These are phyloP conservation scores for Penicillium digitatum DNA, from an alignment of 2,329 filamentous ascomycete genomes.

Conservation along the genomic window DNA sequence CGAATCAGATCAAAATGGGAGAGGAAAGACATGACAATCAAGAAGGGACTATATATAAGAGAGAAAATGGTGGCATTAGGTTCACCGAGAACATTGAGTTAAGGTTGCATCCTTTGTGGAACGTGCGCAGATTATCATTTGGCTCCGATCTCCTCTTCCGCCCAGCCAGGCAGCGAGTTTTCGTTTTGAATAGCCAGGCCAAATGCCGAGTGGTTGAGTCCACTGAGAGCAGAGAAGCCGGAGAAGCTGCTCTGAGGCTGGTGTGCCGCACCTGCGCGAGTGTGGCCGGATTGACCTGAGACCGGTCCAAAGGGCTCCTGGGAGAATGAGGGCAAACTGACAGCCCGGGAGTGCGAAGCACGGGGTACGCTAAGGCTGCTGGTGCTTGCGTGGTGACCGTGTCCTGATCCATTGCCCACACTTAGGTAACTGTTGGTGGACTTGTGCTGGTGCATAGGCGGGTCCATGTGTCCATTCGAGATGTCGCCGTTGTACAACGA, in stretches of 20 bases:
- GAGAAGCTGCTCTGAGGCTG: conserved; percentile 53
- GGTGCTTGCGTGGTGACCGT: conserved; percentile 69
- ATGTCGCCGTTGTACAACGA: conserved; percentile 70
- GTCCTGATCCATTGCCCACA: conserved; percentile 55
- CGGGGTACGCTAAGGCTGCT: conserved; percentile 51
- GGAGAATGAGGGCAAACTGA: conserved; percentile 75
- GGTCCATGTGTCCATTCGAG: conserved; percentile 51
- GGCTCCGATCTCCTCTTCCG: conserved; percentile 59
- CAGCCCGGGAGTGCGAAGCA: conserved; percentile 70
- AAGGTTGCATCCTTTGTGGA: conserved; percentile 13
- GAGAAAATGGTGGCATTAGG: conserved; percentile 19
- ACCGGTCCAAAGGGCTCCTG: conserved; percentile 54
- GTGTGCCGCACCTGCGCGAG: conserved; percentile 37
- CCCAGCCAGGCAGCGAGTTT: conserved; percentile 58
- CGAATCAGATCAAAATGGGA: conserved; percentile 23
- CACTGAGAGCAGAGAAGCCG: conserved; percentile 57
- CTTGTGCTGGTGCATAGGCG: conserved; percentile 51
- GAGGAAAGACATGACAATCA: conserved; percentile 15
- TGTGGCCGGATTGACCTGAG: conserved; percentile 33
- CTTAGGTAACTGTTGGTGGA: conserved; percentile 62
- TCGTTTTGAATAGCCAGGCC: conserved; percentile 59
- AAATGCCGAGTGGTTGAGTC: conserved; percentile 55
- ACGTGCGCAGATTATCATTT: conserved; percentile 40
- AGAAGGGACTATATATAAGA: conserved; percentile 21
- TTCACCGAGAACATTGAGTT: conserved; percentile 20